Evolutionary conservation across 2,329 filamentous ascomycete genomes (phyloP).

Genomic region (Phoma sp.): DNA sequence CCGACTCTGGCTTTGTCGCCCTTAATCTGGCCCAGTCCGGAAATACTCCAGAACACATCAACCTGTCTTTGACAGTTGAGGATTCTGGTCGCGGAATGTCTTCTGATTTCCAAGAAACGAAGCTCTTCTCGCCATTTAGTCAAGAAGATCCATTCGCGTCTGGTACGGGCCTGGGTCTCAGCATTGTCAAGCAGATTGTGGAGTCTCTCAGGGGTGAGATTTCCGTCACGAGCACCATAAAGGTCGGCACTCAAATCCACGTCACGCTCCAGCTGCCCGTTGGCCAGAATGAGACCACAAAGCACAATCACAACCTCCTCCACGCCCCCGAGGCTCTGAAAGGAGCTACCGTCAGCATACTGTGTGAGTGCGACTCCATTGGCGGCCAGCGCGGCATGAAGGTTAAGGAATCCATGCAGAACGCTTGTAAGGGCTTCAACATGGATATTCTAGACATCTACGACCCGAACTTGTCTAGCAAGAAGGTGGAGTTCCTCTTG

Average conservation of each 20-base stretch:
- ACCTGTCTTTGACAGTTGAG: conserved; percentile 45
- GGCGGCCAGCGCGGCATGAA: conserved; percentile 33
- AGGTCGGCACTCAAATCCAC: conserved; percentile 37
- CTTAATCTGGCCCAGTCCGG: conserved; percentile 32
- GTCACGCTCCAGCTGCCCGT: conserved; percentile 33
- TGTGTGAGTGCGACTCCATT: conserved; percentile 30
- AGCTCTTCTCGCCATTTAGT: conserved; percentile 44
- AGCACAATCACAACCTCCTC: conserved; percentile 21
- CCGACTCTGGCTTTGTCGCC: conserved; percentile 40
- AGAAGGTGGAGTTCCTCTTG: conserved; percentile 33
- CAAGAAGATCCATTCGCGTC: conserved; percentile 46
- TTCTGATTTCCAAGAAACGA: conserved; percentile 39
- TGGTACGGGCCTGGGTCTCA: conserved; percentile 46
- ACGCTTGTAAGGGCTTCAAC: conserved; percentile 33
- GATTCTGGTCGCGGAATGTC: conserved; percentile 49
- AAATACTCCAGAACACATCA: conserved; percentile 20
- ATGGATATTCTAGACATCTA: conserved; percentile 28
- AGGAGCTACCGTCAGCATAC: conserved; percentile 28
- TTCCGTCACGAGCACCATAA: conserved; percentile 37
- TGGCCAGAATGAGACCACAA: conserved; percentile 20
- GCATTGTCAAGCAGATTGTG: conserved; percentile 47
- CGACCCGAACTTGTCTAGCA: conserved; percentile 19
- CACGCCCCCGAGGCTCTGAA: conserved; percentile 28
- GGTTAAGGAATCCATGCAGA: conserved; percentile 35
- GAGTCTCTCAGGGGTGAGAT: conserved; percentile 44